A percentile compares a stretch with the other conserved stretches of the same genome.
These are phyloP conservation scores for Trichoderma virens DNA, from an alignment of 495 filamentous ascomycete species.

Conservation along the genomic window DNA sequence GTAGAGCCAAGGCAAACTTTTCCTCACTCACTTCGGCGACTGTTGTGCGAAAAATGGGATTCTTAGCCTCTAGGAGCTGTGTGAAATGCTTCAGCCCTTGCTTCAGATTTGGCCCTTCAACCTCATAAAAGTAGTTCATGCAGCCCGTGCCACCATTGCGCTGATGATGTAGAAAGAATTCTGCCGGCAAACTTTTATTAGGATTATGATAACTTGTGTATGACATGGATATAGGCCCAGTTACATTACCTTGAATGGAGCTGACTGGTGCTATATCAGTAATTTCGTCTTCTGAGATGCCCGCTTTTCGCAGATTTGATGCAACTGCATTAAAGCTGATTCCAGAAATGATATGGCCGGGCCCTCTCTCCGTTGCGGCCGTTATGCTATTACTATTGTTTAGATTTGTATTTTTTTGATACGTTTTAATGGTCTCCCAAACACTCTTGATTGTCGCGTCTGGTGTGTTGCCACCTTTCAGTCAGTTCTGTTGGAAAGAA, in stretches of 20 bases:
- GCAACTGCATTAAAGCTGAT: background rate
- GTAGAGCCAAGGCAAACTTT: background rate
- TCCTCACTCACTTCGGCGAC: background rate
- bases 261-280: background rate
- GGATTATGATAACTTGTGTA: background rate
- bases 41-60: background rate
- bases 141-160: background rate
- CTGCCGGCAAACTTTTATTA: background rate
- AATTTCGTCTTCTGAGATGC: background rate
- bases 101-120: background rate
- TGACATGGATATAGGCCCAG: background rate
- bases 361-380: too few relatives aligned
- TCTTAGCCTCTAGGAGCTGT: background rate
- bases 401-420: background rate
- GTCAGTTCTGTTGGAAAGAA: background rate
- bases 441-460: background rate
- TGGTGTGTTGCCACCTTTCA: background rate
- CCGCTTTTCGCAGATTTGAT: background rate
- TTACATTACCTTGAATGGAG: background rate
- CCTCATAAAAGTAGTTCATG: background rate
- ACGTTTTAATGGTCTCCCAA: background rate
- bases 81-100: background rate
- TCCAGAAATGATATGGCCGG: background rate
- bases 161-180: background rate
- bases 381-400: background rate